Evolutionary conservation across 2,329 filamentous ascomycete species (phyloP), one percentile per base, ranked within the genome.

Genomic region (Ploettnerulaceae sp.): DNA sequence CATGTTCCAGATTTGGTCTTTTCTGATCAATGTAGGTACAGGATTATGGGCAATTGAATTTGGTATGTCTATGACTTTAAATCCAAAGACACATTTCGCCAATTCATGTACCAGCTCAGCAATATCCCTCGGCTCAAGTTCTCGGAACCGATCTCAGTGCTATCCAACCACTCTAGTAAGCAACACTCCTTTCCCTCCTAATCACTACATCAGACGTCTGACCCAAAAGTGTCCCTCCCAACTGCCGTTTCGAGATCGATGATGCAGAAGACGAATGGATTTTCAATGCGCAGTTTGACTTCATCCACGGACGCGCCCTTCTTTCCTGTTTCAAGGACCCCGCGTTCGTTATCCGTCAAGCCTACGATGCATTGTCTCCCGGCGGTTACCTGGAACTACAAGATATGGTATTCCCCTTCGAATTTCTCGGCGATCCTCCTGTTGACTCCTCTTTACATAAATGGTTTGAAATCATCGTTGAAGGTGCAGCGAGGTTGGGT

Each of bases 161-260:
- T 11, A 61, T 63, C 18, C 60, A 64, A 37, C 60, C 61, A 11
- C 66, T 66, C 12, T 72, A 71, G 45, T 52, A 43, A 20, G n/a
- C 29, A 15, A 3, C 7, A n/a, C 8, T 20, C 25, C 5, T 2
- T 7, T 33, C 24, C n/a, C n/a, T n/a, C n/a, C n/a, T n/a, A n/a
- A n/a, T n/a, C n/a, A n/a, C n/a, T n/a, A n/a, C n/a, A n/a, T n/a
- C n/a, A n/a, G n/a, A n/a, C n/a, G n/a, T n/a, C n/a, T n/a, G n/a
- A 24, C 14, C 15, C 9, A 17, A 3, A 2, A 49, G 41, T 61
- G 71, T 81, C 5, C 78, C 78, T 1, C 66, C 70, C 25, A 84
- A 84, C 54, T 76, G 79, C 52, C 69, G 73, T 41, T 84, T 84
- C 54, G 70, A 81, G 38, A 72, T 84, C 39, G 80, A 84, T 57